A percentile compares a stretch with the other conserved stretches of the same genome.
These are phyloP conservation scores for Stentor coeruleus DNA, from an alignment of 73 alveolate genomes.

Conservation along the genomic window DNA sequence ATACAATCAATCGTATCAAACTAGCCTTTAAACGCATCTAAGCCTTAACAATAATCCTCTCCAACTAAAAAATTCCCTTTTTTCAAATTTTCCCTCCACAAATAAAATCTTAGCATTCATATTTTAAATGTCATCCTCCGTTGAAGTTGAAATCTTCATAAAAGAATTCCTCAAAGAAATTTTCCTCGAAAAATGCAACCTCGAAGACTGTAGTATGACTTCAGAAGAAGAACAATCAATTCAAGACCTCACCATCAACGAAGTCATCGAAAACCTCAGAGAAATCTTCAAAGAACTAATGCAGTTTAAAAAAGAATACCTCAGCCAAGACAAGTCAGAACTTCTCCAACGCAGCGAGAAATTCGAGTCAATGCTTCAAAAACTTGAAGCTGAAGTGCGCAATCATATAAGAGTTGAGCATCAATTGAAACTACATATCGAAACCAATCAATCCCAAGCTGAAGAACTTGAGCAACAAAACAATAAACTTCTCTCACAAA, in stretches of 20 bases:
- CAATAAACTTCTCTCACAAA: neutral
- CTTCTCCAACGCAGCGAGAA: neutral
- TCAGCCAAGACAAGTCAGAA: neutral
- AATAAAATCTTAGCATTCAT: too few relatives aligned
- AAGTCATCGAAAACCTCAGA: constrained; percentile 3
- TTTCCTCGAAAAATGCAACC: neutral
- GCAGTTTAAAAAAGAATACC: neutral
- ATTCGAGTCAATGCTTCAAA: constrained; percentile 34
- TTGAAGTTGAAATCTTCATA: too few relatives aligned
- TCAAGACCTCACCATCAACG: neutral
- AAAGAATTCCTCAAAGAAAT: neutral
- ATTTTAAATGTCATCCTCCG: too few relatives aligned
- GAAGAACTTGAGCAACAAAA: constrained; percentile 38
- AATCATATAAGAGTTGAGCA: constrained; percentile 37
- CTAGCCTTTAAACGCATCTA: too few relatives aligned
- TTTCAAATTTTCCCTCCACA: too few relatives aligned
- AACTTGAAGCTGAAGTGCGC: constrained; percentile 40
- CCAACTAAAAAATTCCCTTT: too few relatives aligned
- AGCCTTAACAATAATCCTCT: too few relatives aligned
- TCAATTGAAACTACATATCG: constrained; percentile 40
- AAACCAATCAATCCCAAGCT: constrained; percentile 33
- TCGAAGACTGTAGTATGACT: neutral
- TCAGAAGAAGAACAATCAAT: neutral
- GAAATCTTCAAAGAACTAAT: neutral
- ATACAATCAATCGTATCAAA: too few relatives aligned